phyloP scores from a whole-genome alignment of 352 stramenopile species.

The Phytophthora sp. region DNA sequence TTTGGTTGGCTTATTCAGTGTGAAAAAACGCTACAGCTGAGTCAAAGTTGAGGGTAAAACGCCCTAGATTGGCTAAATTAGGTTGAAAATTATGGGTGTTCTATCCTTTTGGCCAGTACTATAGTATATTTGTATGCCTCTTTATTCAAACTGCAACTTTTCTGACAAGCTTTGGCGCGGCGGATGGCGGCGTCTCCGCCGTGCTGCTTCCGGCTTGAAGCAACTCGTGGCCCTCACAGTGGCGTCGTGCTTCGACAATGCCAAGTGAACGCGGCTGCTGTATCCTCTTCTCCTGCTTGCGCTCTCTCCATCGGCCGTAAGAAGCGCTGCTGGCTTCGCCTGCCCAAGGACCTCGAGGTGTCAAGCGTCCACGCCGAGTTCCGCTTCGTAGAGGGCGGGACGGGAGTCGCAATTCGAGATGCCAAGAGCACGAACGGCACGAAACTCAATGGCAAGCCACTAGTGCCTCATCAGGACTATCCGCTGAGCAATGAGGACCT shows the following conservation, averaged over 20 bases:
- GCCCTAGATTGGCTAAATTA: too few relatives aligned
- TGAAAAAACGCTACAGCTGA: too few relatives aligned
- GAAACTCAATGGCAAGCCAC: slow-evolving; percentile 50
- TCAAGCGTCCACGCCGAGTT: slow-evolving; percentile 64
- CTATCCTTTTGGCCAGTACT: too few relatives aligned
- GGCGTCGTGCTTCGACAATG: slow-evolving; percentile 21
- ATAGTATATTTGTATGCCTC: slow-evolving; percentile 19
- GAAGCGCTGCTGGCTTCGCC: slow-evolving; percentile 54
- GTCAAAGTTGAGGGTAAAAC: too few relatives aligned
- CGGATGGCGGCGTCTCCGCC: slow-evolving; percentile 18
- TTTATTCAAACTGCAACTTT: slow-evolving; percentile 31
- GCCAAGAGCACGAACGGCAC: slow-evolving; percentile 68
- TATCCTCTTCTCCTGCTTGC: background rate
- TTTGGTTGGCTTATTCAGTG: too few relatives aligned
- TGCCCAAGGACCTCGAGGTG: slow-evolving; percentile 63
- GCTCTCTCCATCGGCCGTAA: slow-evolving; percentile 54
- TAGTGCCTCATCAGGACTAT: slow-evolving; percentile 33
- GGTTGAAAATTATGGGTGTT: too few relatives aligned
- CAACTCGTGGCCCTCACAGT: slow-evolving; percentile 34
- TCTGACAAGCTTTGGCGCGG: background rate
- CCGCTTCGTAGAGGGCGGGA: slow-evolving; percentile 11
- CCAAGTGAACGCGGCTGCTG: background rate
- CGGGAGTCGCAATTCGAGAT: slow-evolving; percentile 34
- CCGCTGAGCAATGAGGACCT: slow-evolving; percentile 46
- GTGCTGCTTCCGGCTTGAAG: slow-evolving; percentile 47